These are phyloP conservation scores for Neoboletus brunneissimus DNA, from an alignment of 768 basidiomycete genomes.

Conservation along the genomic window DNA sequence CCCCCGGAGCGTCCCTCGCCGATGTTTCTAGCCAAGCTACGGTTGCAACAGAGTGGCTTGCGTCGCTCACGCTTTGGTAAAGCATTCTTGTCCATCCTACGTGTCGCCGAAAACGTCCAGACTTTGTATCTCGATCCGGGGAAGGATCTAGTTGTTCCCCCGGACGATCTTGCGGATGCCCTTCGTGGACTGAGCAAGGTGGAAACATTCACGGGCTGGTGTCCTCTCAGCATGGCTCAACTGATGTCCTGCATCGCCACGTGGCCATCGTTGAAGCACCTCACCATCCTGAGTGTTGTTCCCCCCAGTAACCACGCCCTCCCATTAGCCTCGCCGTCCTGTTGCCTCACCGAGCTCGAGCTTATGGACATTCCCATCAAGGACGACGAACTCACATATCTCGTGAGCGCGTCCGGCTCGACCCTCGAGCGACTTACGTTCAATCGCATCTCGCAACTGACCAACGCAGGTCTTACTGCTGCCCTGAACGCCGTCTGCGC, in stretches of 20 bases:
- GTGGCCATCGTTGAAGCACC: slow-evolving; percentile 9
- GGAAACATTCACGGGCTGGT: not conserved
- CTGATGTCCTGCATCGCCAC: slow-evolving; percentile 1
- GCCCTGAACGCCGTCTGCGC: not conserved
- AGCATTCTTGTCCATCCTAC: slow-evolving; percentile 4
- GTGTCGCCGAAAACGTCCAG: not conserved
- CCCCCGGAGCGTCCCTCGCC: not conserved
- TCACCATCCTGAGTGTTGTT: not conserved
- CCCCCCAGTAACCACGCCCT: not conserved
- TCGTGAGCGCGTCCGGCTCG: slow-evolving; percentile 2
- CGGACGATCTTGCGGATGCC: not conserved
- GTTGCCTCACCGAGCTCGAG: not conserved
- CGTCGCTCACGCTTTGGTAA: not conserved
- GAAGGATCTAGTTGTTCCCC: not conserved
- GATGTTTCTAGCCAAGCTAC: not conserved
- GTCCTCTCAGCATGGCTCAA: slow-evolving; percentile 1
- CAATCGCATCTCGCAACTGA: not conserved
- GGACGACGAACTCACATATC: slow-evolving; percentile 10
- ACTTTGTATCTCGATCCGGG: not conserved
- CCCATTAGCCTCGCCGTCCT: not conserved
- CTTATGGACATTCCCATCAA: not conserved
- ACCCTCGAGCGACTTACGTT: slow-evolving; percentile 9
- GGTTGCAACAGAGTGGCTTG: not conserved
- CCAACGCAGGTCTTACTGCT: slow-evolving; percentile 2
- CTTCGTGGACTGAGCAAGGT: not conserved